Percentiles rank a stretch among this genome's conserved stretches.
phyloP scores from a whole-genome alignment of 1,284 basidiomycete species.

The Gymnopus androsaceus region DNA sequence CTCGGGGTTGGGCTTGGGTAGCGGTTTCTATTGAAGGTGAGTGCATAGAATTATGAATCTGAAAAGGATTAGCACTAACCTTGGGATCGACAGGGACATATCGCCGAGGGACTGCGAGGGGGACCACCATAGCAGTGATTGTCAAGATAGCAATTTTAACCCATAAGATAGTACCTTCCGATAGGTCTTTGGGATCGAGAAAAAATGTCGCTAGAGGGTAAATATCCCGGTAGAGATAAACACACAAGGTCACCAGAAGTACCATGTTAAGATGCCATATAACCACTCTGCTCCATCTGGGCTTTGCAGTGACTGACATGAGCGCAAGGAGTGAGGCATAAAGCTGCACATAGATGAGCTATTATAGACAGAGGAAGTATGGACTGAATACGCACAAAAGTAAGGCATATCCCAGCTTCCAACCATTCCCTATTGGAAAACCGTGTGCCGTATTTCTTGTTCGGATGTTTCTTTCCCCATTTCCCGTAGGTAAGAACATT shows the following conservation, averaged over 20 bases:
- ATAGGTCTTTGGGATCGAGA: slow-evolving; percentile 32
- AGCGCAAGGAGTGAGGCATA: slow-evolving; percentile 36
- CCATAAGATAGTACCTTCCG: slow-evolving; percentile 41
- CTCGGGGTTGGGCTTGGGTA: slow-evolving; percentile 56
- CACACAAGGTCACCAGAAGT: slow-evolving; percentile 36
- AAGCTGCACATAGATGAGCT: slow-evolving; percentile 18
- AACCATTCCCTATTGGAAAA: slow-evolving; percentile 30
- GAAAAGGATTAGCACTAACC: slow-evolving; percentile 29
- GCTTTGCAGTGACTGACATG: slow-evolving; percentile 29
- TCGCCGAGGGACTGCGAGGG: slow-evolving; percentile 42
- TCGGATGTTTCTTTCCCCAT: slow-evolving; percentile 29
- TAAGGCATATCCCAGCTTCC: slow-evolving; percentile 33
- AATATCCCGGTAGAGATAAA: slow-evolving; percentile 68
- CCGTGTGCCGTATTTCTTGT: slow-evolving; percentile 21
- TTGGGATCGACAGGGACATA: slow-evolving; percentile 48
- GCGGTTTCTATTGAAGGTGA: slow-evolving; percentile 37
- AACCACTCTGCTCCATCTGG: slow-evolving; percentile 31
- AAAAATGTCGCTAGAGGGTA: slow-evolving; percentile 59
- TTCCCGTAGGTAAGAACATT: slow-evolving; percentile 11
- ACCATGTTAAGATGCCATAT: slow-evolving; percentile 38
- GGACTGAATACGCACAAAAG: slow-evolving; percentile 32
- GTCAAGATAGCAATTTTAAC: slow-evolving; percentile 35
- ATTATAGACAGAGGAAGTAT: neutral
- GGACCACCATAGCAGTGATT: slow-evolving; percentile 37
- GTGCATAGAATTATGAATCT: neutral